Evolutionary conservation across 2,329 filamentous ascomycete species (phyloP).

Genomic region (Dothiorella sarmentorum): DNA sequence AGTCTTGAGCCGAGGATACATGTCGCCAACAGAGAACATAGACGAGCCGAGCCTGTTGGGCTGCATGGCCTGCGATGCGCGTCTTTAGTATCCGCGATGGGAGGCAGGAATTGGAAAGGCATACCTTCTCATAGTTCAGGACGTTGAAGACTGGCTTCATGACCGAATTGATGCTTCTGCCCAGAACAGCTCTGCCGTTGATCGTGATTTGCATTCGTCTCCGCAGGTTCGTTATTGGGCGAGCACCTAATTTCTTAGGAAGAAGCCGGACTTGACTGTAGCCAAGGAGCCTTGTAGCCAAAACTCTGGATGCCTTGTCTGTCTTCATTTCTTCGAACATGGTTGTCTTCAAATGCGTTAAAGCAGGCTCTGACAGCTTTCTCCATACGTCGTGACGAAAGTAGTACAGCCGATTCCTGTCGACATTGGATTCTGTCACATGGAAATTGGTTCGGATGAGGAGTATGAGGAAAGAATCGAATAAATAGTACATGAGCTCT

Average conservation of each 20-base stretch:
- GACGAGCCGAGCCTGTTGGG: conserved; percentile 69
- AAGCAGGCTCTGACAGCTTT: conserved; percentile 67
- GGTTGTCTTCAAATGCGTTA: conserved; percentile 61
- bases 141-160: conserved; percentile 72
- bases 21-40: conserved; percentile 75
- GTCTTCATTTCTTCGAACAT: conserved; percentile 77
- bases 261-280: conserved; percentile 77
- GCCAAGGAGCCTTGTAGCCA: conserved; percentile 64
- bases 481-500: conserved; percentile 87
- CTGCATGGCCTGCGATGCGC: conserved; percentile 27
- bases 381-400: conserved; percentile 94
- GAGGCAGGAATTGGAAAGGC: not conserved
- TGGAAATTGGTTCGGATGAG: conserved; percentile 86
- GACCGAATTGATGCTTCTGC: conserved; percentile 65
- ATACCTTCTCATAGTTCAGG: conserved; percentile 73
- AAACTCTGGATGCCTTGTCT: conserved; percentile 53
- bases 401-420: conserved; percentile 82
- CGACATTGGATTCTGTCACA: conserved; percentile 81
- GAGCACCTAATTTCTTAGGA: conserved; percentile 72
- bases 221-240: conserved; percentile 84
- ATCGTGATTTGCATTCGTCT: conserved; percentile 56
- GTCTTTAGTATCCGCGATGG: not conserved
- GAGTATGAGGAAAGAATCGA: conserved; percentile 88
- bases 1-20: conserved; percentile 67
- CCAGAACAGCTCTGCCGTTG: conserved; percentile 54